Conservation (phyloP, 225 moss, liverwort and hornwort species). For the Takakia lepidozioides region DNA sequence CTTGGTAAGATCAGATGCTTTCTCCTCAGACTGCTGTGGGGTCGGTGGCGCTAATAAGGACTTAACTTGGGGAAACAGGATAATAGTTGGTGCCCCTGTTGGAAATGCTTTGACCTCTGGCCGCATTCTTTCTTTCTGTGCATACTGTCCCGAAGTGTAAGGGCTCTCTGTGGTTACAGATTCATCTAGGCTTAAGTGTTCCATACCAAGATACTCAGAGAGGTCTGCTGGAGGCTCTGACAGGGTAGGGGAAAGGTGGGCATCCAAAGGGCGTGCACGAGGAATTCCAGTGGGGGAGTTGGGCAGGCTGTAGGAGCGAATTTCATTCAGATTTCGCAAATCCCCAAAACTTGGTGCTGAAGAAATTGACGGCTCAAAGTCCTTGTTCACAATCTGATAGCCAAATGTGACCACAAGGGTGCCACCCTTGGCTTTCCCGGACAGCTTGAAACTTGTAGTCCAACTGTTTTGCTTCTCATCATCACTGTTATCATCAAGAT, state of each 20-base stretch:
- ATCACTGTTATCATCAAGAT: slow-evolving; percentile 27
- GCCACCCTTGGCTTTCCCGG: slow-evolving; percentile 82
- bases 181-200: slow-evolving; percentile 86
- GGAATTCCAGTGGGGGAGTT: slow-evolving; percentile 48
- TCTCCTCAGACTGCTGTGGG: slow-evolving; percentile 27
- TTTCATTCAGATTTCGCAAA: too few relatives aligned
- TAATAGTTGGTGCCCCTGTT: too few relatives aligned
- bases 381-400: slow-evolving; percentile 57
- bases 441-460: slow-evolving; percentile 81
- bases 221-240: slow-evolving; percentile 51
- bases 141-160: too few relatives aligned
- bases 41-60: slow-evolving; percentile 27
- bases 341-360: too few relatives aligned
- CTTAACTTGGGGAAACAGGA: too few relatives aligned
- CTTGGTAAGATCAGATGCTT: too few relatives aligned
- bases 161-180: slow-evolving; percentile 5
- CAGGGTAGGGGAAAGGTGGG: slow-evolving; percentile 56
- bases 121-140: too few relatives aligned
- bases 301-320: slow-evolving; percentile 53
- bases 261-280: slow-evolving; percentile 21
- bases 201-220: slow-evolving; percentile 54
- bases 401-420: slow-evolving; percentile 78
- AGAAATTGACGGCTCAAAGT: too few relatives aligned
- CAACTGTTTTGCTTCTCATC: slow-evolving; percentile 54
- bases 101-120: too few relatives aligned